Evolutionary conservation across 2,329 filamentous ascomycete genomes (phyloP).

Genomic region (Colletotrichum nymphaeae): DNA sequence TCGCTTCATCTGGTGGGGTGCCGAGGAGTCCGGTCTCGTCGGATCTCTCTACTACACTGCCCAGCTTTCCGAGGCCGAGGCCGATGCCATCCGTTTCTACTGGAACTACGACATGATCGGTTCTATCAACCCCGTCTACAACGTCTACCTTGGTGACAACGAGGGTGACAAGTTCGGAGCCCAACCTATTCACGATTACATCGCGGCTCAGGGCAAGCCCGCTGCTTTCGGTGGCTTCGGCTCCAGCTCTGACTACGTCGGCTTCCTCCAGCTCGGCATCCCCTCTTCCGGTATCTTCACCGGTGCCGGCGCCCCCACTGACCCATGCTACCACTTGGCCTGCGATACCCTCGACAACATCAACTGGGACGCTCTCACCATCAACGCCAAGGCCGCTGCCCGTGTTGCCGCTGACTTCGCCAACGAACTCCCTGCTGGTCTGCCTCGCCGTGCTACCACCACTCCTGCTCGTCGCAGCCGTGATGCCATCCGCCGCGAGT

Average conservation of each 20-base stretch:
- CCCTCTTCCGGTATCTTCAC: conserved; percentile 54
- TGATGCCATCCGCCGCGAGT: conserved; percentile 36
- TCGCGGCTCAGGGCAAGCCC: conserved; percentile 47
- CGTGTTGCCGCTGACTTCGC: conserved; percentile 56
- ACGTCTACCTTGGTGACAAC: conserved; percentile 52
- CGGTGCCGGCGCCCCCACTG: conserved; percentile 47
- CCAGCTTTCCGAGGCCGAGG: conserved; percentile 49
- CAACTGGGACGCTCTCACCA: conserved; percentile 51
- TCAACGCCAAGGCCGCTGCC: conserved; percentile 60
- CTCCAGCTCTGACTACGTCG: conserved; percentile 52
- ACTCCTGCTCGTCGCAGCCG: conserved; percentile 36
- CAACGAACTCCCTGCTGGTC: conserved; percentile 45
- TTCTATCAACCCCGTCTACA: conserved; percentile 52
- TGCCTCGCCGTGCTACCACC: conserved; percentile 47
- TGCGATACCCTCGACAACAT: conserved; percentile 55
- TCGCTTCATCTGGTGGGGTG: conserved; percentile 56
- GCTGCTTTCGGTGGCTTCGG: conserved; percentile 49
- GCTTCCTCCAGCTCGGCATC: conserved; percentile 53
- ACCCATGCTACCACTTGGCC: conserved; percentile 53
- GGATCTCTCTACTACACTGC: conserved; percentile 55
- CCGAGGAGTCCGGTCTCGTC: conserved; percentile 56
- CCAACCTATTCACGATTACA: conserved; percentile 47
- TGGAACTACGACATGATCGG: conserved; percentile 80
- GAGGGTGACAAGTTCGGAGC: conserved; percentile 50
- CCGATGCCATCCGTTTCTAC: conserved; percentile 71